These are phyloP conservation scores for Phialocephala sp. DNA, from an alignment of 2,329 filamentous ascomycete genomes.

Conservation along the genomic window DNA sequence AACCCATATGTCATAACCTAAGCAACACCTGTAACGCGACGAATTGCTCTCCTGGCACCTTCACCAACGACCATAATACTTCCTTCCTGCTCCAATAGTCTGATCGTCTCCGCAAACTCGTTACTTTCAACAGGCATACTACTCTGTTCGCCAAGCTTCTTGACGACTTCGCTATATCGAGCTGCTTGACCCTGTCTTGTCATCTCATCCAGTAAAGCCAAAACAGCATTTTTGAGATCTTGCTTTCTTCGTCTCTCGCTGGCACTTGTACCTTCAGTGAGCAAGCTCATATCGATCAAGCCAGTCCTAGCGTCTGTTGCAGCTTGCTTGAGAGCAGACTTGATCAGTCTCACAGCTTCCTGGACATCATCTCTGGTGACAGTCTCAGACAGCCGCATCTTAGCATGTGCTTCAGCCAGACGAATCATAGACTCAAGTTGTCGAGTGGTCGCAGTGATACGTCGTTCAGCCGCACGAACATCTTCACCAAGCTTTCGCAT, in stretches of 20 bases:
- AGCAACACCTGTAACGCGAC: slow-evolving; percentile 68
- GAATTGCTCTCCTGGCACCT: slow-evolving; percentile 79
- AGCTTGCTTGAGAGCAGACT: slow-evolving; percentile 91
- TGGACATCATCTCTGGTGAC: slow-evolving; percentile 84
- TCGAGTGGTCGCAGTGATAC: slow-evolving; percentile 95
- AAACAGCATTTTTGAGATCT: slow-evolving; percentile 81
- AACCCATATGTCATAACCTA: slow-evolving; percentile 30
- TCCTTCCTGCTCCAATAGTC: slow-evolving; percentile 83
- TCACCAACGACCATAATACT: slow-evolving; percentile 81
- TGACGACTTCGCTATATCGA: slow-evolving; percentile 78
- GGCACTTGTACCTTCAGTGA: slow-evolving; percentile 92
- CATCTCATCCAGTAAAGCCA: slow-evolving; percentile 81
- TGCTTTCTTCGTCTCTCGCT: slow-evolving; percentile 83
- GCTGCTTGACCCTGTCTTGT: slow-evolving; percentile 70
- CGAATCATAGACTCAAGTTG: slow-evolving; percentile 99
- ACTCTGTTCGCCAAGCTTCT: slow-evolving; percentile 72
- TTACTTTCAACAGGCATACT: slow-evolving; percentile 73
- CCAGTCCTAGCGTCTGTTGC: slow-evolving; percentile 93
- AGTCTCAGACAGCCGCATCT: slow-evolving; percentile 83
- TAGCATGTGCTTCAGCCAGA: slow-evolving; percentile 92
- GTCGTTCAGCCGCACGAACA: slow-evolving; percentile 86
- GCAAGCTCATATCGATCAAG: slow-evolving; percentile 93
- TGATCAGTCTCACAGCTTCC: slow-evolving; percentile 92
- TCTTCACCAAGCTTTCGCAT: slow-evolving; percentile 94
- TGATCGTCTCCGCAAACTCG: slow-evolving; percentile 85